Conservation (phyloP, 140 eudicot species). For the Erigeron philadelphicus region DNA sequence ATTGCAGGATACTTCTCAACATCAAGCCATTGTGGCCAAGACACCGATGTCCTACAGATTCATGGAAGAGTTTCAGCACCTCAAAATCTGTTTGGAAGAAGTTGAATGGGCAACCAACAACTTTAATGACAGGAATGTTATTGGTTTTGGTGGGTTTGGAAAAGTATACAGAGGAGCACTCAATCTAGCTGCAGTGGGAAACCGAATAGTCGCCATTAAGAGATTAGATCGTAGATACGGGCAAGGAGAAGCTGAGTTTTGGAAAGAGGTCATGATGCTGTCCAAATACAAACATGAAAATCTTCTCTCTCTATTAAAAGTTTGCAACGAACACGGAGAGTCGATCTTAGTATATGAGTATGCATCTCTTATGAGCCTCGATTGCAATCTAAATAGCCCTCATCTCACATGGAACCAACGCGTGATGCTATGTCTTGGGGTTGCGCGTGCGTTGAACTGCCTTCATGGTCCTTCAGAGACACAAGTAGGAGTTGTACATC, state of each 20-base stretch:
- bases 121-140: neutral
- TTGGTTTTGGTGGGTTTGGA: slow-evolving; percentile 14
- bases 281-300: slow-evolving; percentile 12
- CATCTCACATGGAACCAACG: slow-evolving; percentile 20
- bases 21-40: neutral
- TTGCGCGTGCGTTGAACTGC: neutral
- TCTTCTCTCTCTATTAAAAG: neutral
- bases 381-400: neutral
- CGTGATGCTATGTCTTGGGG: slow-evolving; percentile 20
- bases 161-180: slow-evolving; percentile 3
- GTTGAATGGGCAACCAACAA: neutral
- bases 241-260: slow-evolving; percentile 5
- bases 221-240: slow-evolving; percentile 12
- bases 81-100: slow-evolving; percentile 1
- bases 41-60: neutral
- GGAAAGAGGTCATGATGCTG: neutral
- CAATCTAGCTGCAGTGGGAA: neutral
- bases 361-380: slow-evolving; percentile 17
- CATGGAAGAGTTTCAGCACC: neutral
- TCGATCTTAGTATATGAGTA: neutral
- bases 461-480: slow-evolving; percentile 1
- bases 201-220: slow-evolving; percentile 1
- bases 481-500: neutral
- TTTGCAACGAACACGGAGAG: neutral
- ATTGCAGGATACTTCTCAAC: slow-evolving; percentile 4